Base-by-base conservation (phyloP, 139 green algal species). In the Zygnema circumcarinatum region DNA sequence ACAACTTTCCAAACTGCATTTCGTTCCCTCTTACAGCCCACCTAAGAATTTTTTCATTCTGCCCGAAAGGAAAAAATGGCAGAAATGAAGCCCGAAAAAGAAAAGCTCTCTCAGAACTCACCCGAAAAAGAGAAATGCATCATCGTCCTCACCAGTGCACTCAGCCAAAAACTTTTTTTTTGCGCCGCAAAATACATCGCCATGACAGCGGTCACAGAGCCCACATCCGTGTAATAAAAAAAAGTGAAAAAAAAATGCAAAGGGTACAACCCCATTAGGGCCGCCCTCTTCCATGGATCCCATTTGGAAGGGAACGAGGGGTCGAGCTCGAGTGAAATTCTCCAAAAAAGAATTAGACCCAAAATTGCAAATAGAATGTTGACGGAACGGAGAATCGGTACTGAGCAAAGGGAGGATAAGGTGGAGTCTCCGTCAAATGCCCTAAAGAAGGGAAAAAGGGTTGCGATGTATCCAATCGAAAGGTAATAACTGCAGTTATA, bases 171-270 rank as follows among this genome's bases (percentile, higher is more conserved):
- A 52, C 68, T 82, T 76, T 69, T 31, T 38, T 25, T 72, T n/a
- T 56, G 82, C 16, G 52, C 84, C 29, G 91, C 87, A 81, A 93
- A 78, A 76, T 92, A 92, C 25, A 90, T 42, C 20, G 92, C 83
- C 75, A 98, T 79, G 0, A 96, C 83, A 38, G 95, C 94, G 0
- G 94, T 84, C 33, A 93, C 76, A 25, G 94, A 94, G n/a, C 87
- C 92, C 1, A 96, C 93, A 80, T 98, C 96, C 0, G 96, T 98
- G 92, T 98, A 98, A 84, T 94, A 98, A 0, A 98, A 83, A 74
- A 96, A 96, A 7, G 82, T 81, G 87, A 94, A 98, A 89, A 98
- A 98, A 83, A 95, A 96, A 87, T 98, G 95, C 20, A 96, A 85
- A 0, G 96, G 96, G 54, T 96, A 94, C 2, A 94, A n/a, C 16